Evolutionary conservation across 306 rosid genomes (phyloP).

Genomic region (Ammopiptanthus mongolicus): DNA sequence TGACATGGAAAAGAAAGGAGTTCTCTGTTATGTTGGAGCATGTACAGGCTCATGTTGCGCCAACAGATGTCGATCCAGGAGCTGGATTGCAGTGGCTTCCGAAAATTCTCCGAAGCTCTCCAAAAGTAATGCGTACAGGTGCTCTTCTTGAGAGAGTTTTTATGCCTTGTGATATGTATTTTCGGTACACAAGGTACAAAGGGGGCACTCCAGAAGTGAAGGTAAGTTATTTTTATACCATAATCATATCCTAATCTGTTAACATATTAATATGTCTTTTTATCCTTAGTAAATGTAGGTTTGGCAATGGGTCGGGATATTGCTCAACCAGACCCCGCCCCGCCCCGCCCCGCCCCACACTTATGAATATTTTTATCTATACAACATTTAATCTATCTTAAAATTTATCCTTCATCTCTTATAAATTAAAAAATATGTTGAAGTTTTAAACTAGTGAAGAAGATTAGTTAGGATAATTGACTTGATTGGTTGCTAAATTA

Average conservation of each 20-base stretch:
- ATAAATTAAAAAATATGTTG: not conserved
- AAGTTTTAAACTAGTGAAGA: not conserved
- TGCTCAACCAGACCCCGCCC: not conserved
- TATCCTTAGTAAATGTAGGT: not conserved
- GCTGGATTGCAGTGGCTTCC: slow-evolving; percentile 99
- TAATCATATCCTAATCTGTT: not conserved
- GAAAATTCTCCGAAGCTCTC: slow-evolving; percentile 84
- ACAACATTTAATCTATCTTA: too few relatives aligned
- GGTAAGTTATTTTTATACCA: slow-evolving; percentile 34
- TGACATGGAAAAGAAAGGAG: slow-evolving; percentile 96
- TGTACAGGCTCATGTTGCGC: slow-evolving; percentile 99
- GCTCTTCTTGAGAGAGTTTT: slow-evolving; percentile 99
- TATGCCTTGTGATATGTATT: slow-evolving; percentile 98
- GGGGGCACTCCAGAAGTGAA: slow-evolving; percentile 96
- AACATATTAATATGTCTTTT: not conserved
- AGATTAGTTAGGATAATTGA: not conserved
- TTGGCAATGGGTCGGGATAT: not conserved
- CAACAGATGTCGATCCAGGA: slow-evolving; percentile 99
- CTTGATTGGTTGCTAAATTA: not conserved
- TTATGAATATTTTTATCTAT: not conserved
- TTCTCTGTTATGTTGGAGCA: slow-evolving; percentile 93
- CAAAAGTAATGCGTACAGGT: slow-evolving; percentile 98
- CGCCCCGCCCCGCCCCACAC: not conserved
- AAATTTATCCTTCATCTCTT: not conserved
- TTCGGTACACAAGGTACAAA: slow-evolving; percentile 90